phyloP scores from a whole-genome alignment of 139 green algal genomes.

The Chlorella sp. region DNA sequence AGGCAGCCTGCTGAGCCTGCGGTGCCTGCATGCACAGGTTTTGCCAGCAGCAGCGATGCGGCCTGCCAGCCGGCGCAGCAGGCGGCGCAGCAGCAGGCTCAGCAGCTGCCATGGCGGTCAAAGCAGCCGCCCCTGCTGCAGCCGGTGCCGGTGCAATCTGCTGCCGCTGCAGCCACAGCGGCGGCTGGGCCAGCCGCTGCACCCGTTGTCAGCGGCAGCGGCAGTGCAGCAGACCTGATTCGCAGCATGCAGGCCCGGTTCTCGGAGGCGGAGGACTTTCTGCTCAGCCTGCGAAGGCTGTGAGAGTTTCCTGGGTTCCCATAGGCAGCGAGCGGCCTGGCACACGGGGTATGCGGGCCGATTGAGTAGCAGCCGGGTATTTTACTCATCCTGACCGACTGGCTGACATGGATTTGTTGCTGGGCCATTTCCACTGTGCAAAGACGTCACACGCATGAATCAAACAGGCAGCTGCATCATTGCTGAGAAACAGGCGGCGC shows the following conservation, averaged over 20 bases:
- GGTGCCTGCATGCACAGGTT: not conserved
- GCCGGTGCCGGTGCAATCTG: not conserved
- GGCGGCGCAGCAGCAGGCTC: not conserved
- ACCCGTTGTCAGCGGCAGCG: not conserved
- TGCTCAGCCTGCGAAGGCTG: slow-evolving; percentile 4
- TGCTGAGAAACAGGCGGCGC: too few relatives aligned
- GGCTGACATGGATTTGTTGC: not conserved
- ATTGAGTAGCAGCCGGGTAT: too few relatives aligned
- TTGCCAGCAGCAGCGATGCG: not conserved
- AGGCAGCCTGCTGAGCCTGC: not conserved
- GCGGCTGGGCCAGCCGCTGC: not conserved
- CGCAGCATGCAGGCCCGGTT: slow-evolving; percentile 19
- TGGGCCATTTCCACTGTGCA: not conserved
- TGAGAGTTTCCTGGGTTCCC: not conserved
- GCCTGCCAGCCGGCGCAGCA: not conserved
- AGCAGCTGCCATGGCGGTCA: too few relatives aligned
- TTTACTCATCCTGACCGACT: too few relatives aligned
- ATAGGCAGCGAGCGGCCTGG: too few relatives aligned
- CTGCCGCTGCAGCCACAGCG: not conserved
- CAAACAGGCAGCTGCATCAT: not conserved
- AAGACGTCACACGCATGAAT: not conserved
- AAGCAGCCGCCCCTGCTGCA: not conserved
- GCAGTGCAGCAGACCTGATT: slow-evolving; percentile 1
- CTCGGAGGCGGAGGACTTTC: not conserved
- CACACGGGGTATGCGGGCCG: not conserved